phyloP scores from a whole-genome alignment of 2,329 filamentous ascomycete species.

The Neofusicoccum sp. region DNA sequence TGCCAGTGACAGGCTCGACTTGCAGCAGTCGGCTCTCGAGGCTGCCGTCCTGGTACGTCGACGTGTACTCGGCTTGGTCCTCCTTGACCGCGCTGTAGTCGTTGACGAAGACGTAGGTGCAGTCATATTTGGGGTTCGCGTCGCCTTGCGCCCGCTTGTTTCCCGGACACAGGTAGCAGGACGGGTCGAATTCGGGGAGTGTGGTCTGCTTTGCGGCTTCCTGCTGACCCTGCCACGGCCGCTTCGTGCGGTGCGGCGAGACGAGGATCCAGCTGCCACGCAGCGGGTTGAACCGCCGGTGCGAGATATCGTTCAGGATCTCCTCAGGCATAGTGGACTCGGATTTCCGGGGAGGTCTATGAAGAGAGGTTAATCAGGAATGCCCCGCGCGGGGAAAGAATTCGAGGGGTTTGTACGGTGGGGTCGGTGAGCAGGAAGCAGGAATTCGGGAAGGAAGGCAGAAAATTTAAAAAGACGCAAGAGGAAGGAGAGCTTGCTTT shows the following conservation, averaged over 20 bases:
- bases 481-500: neutral
- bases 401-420: neutral
- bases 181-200: constrained; percentile 74
- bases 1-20: constrained; percentile 84
- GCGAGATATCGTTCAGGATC: constrained; percentile 88
- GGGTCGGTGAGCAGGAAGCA: neutral
- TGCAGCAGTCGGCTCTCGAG: constrained; percentile 73
- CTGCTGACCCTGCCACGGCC: constrained; percentile 80
- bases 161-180: constrained; percentile 90
- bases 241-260: constrained; percentile 92
- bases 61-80: constrained; percentile 75
- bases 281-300: constrained; percentile 89
- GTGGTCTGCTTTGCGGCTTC: constrained; percentile 48
- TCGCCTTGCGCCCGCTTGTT: constrained; percentile 88
- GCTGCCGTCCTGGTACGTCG: constrained; percentile 50
- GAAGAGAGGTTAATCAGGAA: neutral
- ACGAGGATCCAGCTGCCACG: constrained; percentile 90
- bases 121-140: constrained; percentile 78
- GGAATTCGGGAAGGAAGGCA: neutral
- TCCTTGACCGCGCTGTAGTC: constrained; percentile 98
- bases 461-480: neutral
- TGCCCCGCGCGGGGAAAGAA: neutral
- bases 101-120: constrained; percentile 93
- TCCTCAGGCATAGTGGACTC: constrained; percentile 44
- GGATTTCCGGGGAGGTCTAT: neutral